Evolutionary conservation across 1,284 basidiomycete genomes (phyloP), one percentile per base, ranked within the genome.

Genomic region (Phlebopus sp.): DNA sequence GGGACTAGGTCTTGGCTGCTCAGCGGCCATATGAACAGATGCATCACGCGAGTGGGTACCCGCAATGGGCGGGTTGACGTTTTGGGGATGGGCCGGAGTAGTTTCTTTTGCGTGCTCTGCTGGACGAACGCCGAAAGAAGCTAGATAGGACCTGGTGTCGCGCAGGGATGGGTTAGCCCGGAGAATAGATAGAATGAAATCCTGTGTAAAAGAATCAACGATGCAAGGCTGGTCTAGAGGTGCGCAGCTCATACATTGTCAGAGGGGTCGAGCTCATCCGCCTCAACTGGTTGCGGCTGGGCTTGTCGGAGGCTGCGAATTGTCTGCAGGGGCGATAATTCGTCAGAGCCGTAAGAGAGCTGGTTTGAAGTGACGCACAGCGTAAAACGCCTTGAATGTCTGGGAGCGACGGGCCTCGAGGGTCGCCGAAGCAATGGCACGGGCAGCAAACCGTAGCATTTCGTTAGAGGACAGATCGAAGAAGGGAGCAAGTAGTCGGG

Each of bases 131-230:
- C 84, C 84, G 61, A 99, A 98, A 27, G 85, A 90, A 36, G 86
- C 87, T 13, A 97, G 80, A 68, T 97, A 99, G 1, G 86, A 84
- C 50, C 85, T 86, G 34, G 92, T 90, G 68, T 99, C 97, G 57
- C 97, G 79, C 47, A 87, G 70, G 2, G 96, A 97, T 8, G 97
- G 95, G 52, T 92, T 93, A 31, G 97, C 90, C 55, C 90, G 86
- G 46, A 99, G 78, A 59, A 99, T 90, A 41, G 93, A 96, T 45
- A 99, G 74, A 65, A 99, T 96, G 63, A 99, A 95, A 63, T 97
- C 95, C 94, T 99, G 66, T 29, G 36, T 19, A 1, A n/a, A n/a
- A 34, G 46, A 15, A 13, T 52, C 51, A 54, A 49, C 46, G 14
- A 37, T 44, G 36, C 49, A 49, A 42, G 30, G 43, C 34, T 34